A percentile compares a stretch with the other conserved stretches of the same genome.
These are phyloP conservation scores for Penicillium diatomitis DNA, from an alignment of 495 filamentous ascomycete genomes.

Conservation along the genomic window DNA sequence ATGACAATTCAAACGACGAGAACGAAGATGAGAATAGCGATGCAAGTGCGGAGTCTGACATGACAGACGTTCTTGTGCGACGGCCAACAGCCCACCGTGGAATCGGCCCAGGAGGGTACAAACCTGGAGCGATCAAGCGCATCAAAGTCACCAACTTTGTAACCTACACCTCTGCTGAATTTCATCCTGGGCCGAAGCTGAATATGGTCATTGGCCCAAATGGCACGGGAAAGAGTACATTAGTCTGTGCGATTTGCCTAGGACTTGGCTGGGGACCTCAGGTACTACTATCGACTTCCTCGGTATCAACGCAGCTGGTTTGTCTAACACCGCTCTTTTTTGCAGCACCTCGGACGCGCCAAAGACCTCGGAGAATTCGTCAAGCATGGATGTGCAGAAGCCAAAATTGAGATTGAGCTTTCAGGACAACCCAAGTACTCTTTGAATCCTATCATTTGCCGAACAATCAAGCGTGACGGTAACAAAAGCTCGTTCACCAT, in stretches of 20 bases:
- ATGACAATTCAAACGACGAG: slow-evolving; percentile 5
- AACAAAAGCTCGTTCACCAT: slow-evolving; percentile 69
- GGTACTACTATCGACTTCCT: slow-evolving; percentile 27
- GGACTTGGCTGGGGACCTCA: slow-evolving; percentile 76
- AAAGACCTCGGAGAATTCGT: slow-evolving; percentile 83
- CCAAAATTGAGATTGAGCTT: slow-evolving; percentile 83
- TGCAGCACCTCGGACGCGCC: slow-evolving; percentile 72
- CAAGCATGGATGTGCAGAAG: slow-evolving; percentile 74
- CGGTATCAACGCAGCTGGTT: neutral
- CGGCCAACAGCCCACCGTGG: slow-evolving; percentile 3
- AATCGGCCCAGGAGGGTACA: slow-evolving; percentile 30
- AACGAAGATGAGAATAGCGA: slow-evolving; percentile 5
- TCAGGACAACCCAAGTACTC: slow-evolving; percentile 39
- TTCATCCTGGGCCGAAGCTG: slow-evolving; percentile 79
- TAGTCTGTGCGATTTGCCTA: slow-evolving; percentile 95
- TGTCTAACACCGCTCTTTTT: neutral
- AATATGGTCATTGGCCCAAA: slow-evolving; percentile 99
- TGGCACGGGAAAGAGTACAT: slow-evolving; percentile 93
- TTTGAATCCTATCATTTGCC: slow-evolving; percentile 61
- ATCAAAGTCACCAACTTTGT: slow-evolving; percentile 89
- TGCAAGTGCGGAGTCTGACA: neutral
- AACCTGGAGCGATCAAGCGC: slow-evolving; percentile 82
- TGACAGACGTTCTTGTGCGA: neutral
- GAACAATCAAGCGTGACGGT: slow-evolving; percentile 70
- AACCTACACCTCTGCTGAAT: slow-evolving; percentile 85